Conservation (phyloP, 2,329 filamentous ascomycete species). For the Penicillium occitanis region DNA sequence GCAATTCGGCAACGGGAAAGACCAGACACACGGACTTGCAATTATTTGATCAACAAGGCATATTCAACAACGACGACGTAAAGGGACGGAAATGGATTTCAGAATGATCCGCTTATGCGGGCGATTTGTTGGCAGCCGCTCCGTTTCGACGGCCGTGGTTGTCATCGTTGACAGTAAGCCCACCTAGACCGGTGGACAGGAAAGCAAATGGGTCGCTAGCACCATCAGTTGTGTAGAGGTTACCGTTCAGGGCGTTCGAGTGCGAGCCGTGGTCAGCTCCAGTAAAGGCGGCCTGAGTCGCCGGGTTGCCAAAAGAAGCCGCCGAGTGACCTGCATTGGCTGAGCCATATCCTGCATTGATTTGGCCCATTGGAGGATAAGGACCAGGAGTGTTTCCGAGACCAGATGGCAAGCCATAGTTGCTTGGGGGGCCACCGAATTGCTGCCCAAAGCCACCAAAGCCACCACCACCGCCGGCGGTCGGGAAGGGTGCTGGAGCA, state of each 20-base stretch:
- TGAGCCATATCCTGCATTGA: constrained; percentile 79
- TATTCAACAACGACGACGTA: constrained; percentile 19
- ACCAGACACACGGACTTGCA: constrained; percentile 38
- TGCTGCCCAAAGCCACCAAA: constrained; percentile 73
- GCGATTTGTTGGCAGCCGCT: constrained; percentile 47
- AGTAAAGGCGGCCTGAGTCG: constrained; percentile 91
- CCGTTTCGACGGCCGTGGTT: constrained; percentile 48
- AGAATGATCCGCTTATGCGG: constrained; percentile 28
- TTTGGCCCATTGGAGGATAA: constrained; percentile 66
- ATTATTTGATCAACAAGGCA: constrained; percentile 29
- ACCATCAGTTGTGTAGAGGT: constrained; percentile 61
- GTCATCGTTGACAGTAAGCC: constrained; percentile 56
- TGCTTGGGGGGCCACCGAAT: constrained; percentile 77
- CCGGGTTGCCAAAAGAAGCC: constrained; percentile 87
- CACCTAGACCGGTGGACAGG: constrained; percentile 60
- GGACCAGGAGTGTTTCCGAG: constrained; percentile 74
- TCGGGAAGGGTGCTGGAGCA: constrained; percentile 74
- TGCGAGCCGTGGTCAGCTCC: constrained; percentile 79
- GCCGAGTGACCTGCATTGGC: constrained; percentile 77
- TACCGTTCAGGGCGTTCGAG: constrained; percentile 73
- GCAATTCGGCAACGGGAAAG: constrained; percentile 39
- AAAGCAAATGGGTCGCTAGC: constrained; percentile 64
- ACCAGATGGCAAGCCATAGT: constrained; percentile 83
- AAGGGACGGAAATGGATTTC: constrained; percentile 22
- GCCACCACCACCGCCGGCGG: constrained; percentile 65